Base-by-base conservation (phyloP, 768 basidiomycete species). In the Hypsizygus marmoreus region DNA sequence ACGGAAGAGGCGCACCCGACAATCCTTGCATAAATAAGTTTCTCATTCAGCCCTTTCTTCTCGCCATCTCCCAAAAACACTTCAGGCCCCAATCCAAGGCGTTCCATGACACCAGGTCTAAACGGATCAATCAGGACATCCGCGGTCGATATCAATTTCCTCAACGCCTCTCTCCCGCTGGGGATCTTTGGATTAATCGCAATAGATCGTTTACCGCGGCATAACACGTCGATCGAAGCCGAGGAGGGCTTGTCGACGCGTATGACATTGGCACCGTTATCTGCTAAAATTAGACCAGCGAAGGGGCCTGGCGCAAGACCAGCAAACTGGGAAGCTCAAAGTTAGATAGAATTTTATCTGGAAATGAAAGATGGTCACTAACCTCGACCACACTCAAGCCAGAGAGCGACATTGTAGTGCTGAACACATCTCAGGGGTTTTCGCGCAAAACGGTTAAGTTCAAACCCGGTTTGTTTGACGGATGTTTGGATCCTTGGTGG, bases 51-150 rank as follows among this genome's bases (percentile, higher is more conserved):
- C 3, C 82, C 84, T 37, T 69, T 66, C 17, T 54, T 55, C 3
- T 53, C 54, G 4, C 65, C 71, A 24, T 58, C 58, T 37, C 82
- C 81, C 13, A 89, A 66, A 57, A 91, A 90, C 3, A 84, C 72
- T 4, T 86, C 79, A 1, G 90, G 91, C 9, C 87, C 90, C 13
- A 93, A 69, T 2, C 85, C 86, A 23, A 91, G 68, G 48, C 77
- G 75, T 58, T 93, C 90, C 67, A 92, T 73, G 2, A 91, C 88
- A 1, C 90, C 91, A 39, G 90, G 88, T 36, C 90, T 72, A 62
- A 87, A 93, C 1, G 91, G 82, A 59, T 93, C 90, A 56, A 93
- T 88, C 34, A 92, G 68, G 12, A 92, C 75, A 62, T 93, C 90
- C n/a, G 88, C 85, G 26, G 73, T 63, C 22, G 69, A 61, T 17